phyloP scores from a whole-genome alignment of 208 protist genomes.

The Trypanosomatidae sp. region DNA sequence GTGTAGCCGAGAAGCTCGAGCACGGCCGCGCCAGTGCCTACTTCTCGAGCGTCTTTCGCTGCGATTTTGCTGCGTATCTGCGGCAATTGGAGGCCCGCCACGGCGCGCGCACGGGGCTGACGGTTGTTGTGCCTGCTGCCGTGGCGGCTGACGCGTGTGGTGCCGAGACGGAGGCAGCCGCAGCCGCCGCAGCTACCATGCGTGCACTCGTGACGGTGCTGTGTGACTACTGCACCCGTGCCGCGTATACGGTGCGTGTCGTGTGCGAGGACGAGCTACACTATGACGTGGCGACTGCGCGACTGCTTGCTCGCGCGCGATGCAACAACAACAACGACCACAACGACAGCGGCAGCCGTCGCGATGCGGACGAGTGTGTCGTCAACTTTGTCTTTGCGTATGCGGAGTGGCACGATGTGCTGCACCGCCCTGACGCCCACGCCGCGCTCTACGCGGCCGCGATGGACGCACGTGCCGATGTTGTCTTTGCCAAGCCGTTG shows the following conservation, averaged over 20 bases:
- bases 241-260: constrained; percentile 38
- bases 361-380: constrained; percentile 10
- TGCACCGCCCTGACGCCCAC: constrained; percentile 10
- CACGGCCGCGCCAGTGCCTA: constrained; percentile 13
- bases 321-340: constrained; percentile 1
- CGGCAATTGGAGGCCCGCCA: constrained; percentile 24
- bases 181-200: constrained; percentile 11
- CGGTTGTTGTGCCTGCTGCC: constrained; percentile 18
- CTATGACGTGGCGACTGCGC: constrained; percentile 15
- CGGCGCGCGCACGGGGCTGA: constrained; percentile 41
- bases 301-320: constrained; percentile 13
- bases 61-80: constrained; percentile 40
- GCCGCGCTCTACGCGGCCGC: constrained; percentile 32
- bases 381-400: constrained; percentile 48
- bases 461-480: constrained; percentile 25
- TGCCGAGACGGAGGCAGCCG: no score
- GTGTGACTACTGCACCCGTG: constrained; percentile 18
- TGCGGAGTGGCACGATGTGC: constrained; percentile 37
- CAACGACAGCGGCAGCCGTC: constrained; percentile 2
- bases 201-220: constrained; percentile 19
- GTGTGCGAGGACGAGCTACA: constrained; percentile 28
- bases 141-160: constrained; percentile 16
- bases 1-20: constrained; percentile 4
- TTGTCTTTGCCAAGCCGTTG: constrained; percentile 63
- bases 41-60: constrained; percentile 13